These are phyloP conservation scores for Meripilus lineatus DNA, from an alignment of 1,284 basidiomycete species.

Conservation along the genomic window DNA sequence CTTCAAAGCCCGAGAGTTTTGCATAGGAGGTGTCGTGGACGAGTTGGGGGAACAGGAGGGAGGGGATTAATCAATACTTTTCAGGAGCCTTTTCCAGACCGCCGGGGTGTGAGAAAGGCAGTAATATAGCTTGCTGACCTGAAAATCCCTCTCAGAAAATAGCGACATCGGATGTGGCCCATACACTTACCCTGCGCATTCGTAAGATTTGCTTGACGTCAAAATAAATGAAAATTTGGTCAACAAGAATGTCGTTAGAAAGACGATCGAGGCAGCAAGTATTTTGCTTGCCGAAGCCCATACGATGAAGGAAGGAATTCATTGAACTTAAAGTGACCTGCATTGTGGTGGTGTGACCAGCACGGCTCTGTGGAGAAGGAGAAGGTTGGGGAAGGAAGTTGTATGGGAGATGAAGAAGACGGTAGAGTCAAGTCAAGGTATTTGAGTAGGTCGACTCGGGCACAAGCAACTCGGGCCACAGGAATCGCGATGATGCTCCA, in stretches of 20 bases:
- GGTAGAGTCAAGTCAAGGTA: too few species aligned
- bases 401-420: too few species aligned
- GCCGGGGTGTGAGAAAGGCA: constrained; percentile 58
- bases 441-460: too few species aligned
- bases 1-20: constrained; percentile 47
- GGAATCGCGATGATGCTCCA: too few species aligned
- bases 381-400: too few species aligned
- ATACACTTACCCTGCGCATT: constrained; percentile 41
- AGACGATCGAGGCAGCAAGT: constrained; percentile 10
- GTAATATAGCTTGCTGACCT: constrained; percentile 55
- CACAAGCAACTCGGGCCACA: too few species aligned
- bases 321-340: too few species aligned
- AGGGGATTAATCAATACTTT: constrained; percentile 46
- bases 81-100: constrained; percentile 65
- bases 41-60: constrained; percentile 60
- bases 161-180: neutral
- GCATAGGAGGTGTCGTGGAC: constrained; percentile 39
- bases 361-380: too few species aligned
- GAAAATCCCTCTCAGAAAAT: neutral
- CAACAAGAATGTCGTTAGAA: constrained; percentile 40
- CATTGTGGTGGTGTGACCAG: too few species aligned
- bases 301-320: too few species aligned
- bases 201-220: constrained; percentile 50
- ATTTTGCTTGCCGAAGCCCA: too few species aligned
- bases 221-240: constrained; percentile 43